Base-by-base conservation (phyloP, 345 rosid species). In the Gossypium sturtianum region DNA sequence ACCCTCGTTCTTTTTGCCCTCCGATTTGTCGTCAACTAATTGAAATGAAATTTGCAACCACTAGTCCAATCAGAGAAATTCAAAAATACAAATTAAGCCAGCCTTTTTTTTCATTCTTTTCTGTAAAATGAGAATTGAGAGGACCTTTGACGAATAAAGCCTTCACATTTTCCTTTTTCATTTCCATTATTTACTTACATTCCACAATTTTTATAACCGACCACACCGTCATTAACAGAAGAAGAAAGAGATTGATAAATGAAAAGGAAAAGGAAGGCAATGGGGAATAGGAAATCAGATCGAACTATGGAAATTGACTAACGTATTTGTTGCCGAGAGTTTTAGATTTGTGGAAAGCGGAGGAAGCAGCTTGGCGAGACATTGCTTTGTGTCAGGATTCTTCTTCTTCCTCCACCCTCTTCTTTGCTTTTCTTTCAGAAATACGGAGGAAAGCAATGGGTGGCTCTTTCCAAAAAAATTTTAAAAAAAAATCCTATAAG, bases 301-400 rank as follows among this genome's bases (percentile, higher is more conserved):
- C 58, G 59, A 51, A 69, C 4, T 12, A 27, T 25, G 73, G 16
- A 23, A 29, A 51, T 70, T 10, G 47, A 70, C 86, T 88, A 76
- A 91, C 97, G 64, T 91, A 90, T 92, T 92, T 92, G 87, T 92
- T 92, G 86, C 89, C 93, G 71, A 92, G 97, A 74, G 93, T 86
- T 90, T 90, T 92, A 66, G 93, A 87, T 85, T 90, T 90, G 85
- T 81, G 97, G 74, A 90, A 84, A 70, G 88, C 90, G 58, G 95
- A 72, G 47, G 91, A 74, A 72, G 89, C 80, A 80, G 82, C 72
- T 83, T 87, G 61, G 73, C 73, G 73, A 52, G 61, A 52, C 73
- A 57, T 70, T 16, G 41, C 69, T 47, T n/a, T 16, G 54, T n/a
- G n/a, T 51, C 2, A 10, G 48, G 7, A 0, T 47, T 23, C 16